Base-by-base conservation (phyloP, 257 asterid genomes). In the Solanum chiquidenum region DNA sequence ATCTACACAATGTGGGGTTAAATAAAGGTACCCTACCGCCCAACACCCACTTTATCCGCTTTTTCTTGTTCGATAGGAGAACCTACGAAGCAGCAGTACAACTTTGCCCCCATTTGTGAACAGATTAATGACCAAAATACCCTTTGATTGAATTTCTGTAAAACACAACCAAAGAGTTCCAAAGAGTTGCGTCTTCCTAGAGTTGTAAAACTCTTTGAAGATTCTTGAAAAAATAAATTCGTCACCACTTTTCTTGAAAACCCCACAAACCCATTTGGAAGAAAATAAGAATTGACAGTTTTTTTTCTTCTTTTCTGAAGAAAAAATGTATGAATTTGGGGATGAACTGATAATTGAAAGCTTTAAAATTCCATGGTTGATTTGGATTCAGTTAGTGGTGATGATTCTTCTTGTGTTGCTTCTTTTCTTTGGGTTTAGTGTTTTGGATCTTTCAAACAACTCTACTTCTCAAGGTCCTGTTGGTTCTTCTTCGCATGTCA, bases 311-410 rank as follows among this genome's bases (percentile, higher is more conserved):
- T 46, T 46, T 46, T 46, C 9, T 34, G 42, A 73, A 73, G 6
- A 9, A 29, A 60, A 60, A 5, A 18, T 95, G 98, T 91, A 92
- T 88, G 97, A 94, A 69, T 94, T 93, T 75, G 95, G 94, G 72
- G 95, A 93, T 38, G 98, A 93, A 88, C 73, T 96, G 27, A 90
- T 92, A n/a, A 89, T 96, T 31, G 96, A 93, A 83, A 90, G 92
- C 92, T 93, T 77, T 85, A 91, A 86, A 87, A 88, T 93, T 21
- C 94, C 95, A 89, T 96, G 98, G 99, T 89, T 95, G 13, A 92
- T 95, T 34, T 95, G 98, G 98, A 94, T 95, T 88, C 98, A 96
- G 86, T 92, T 95, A 58, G 46, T 95, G 7, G 89, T 95, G 4
- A 93, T 86, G 91, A 60, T 94, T 90, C 95, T 96, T 75, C 94